Evolutionary conservation across 495 filamentous ascomycete species (phyloP).

Genomic region (Aspergillus asperescens): DNA sequence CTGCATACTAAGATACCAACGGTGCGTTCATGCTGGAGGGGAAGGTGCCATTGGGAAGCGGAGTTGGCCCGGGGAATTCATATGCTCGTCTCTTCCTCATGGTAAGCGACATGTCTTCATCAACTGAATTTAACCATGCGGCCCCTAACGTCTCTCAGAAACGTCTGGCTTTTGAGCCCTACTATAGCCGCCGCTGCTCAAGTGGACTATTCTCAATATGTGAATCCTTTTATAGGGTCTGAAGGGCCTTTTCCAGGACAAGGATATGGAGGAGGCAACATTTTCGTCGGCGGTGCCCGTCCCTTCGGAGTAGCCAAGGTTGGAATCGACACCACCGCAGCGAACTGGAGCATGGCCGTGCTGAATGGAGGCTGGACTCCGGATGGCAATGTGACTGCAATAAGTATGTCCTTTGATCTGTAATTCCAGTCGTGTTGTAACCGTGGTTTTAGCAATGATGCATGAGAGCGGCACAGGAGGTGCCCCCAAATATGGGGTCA

Average conservation of each 20-base stretch:
- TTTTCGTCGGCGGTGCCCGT: conserved; percentile 58
- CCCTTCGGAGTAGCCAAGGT: conserved; percentile 66
- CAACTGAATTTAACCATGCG: neutral
- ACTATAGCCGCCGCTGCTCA: conserved; percentile 3
- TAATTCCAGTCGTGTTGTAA: neutral
- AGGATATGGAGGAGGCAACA: conserved; percentile 53
- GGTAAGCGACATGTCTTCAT: neutral
- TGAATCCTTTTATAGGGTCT: conserved; percentile 37
- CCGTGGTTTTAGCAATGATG: conserved; percentile 43
- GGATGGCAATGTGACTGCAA: conserved; percentile 55
- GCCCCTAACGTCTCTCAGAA: neutral
- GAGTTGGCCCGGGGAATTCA: neutral
- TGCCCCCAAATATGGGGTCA: conserved; percentile 63
- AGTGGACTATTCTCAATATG: conserved; percentile 44
- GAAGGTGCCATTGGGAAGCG: neutral
- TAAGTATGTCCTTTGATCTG: conserved; percentile 31
- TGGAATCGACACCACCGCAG: conserved; percentile 55
- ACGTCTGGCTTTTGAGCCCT: neutral
- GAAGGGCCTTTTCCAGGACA: conserved; percentile 31
- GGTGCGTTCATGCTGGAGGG: no score
- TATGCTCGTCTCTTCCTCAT: neutral
- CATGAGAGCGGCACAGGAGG: conserved; percentile 68
- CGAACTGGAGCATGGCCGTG: conserved; percentile 45
- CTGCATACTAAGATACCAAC: no score
- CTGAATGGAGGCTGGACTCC: conserved; percentile 55